Base-by-base conservation (phyloP, 257 asterid species). In the Nicotiana otophora region DNA sequence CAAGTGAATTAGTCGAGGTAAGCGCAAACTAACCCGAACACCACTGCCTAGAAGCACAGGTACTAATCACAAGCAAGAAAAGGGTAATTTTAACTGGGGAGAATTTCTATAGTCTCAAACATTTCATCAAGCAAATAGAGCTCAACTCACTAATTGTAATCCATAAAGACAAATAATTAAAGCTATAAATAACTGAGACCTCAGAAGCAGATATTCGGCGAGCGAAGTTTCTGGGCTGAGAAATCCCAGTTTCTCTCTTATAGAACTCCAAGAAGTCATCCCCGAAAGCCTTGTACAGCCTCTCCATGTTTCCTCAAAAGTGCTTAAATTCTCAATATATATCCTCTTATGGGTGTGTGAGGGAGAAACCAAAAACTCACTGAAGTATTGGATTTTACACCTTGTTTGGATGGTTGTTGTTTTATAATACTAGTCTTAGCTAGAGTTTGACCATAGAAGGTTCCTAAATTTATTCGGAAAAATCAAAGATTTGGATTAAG, bases 171-270 rank as follows among this genome's bases (percentile, higher is more conserved):
- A 67, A 17, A 39, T 39, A 39, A 39, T 39, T 7, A 39, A 39
- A 39, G 48, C 10, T 39, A 39, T 39, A 39, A 36, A 65, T 17
- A 70, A 55, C 34, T 80, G 42, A 80, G 62, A 91, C 97, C 97
- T 91, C 90, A 28, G 94, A 91, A 86, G 97, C 90, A 78, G 92
- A 88, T 83, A 94, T 78, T 63, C 89, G 90, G 65, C 94, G 93
- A 54, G 97, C 67, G 88, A 87, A 92, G 69, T 39, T 82, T 85
- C 92, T 86, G 51, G 96, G 93, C 51, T 82, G 82, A 75, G 87
- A 84, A n/a, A 88, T 83, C 60, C 95, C 93, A 81, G 72, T 70
- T 89, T 91, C 97, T 63, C 98, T 89, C 85, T 90, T 94, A 88
- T 79, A 75, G 60, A 91, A 89, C 85, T 92, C 89, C 23, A 84